Percentiles rank a stretch among this genome's conserved stretches.
phyloP scores from a whole-genome alignment of 768 basidiomycete species.

The Trametes villosa region DNA sequence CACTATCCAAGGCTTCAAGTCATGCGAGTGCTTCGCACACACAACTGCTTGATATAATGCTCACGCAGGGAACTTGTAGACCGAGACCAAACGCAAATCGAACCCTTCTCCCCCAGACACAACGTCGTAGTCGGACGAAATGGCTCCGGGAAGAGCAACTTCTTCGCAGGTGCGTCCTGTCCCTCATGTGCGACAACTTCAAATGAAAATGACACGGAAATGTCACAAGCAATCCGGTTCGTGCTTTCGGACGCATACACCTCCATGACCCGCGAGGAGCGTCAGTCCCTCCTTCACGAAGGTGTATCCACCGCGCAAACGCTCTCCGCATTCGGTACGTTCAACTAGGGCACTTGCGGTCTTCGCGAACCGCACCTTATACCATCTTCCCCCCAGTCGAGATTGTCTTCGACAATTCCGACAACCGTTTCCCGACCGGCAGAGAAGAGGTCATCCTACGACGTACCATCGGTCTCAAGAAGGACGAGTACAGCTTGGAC shows the following conservation, averaged over 20 bases:
- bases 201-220: neutral
- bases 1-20: conserved; percentile 96
- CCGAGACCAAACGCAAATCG: conserved; percentile 88
- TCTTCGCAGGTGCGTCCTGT: conserved; percentile 80
- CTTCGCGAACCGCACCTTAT: neutral
- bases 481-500: conserved; percentile 97
- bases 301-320: conserved; percentile 88
- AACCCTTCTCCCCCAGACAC: conserved; percentile 91
- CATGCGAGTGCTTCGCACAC: conserved; percentile 58
- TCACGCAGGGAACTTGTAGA: conserved; percentile 46
- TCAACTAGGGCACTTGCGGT: neutral
- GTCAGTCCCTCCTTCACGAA: conserved; percentile 92
- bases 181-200: no score
- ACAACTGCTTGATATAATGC: neutral
- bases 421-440: conserved; percentile 92
- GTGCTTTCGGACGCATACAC: conserved; percentile 98
- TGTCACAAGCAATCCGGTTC: conserved; percentile 69
- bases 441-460: conserved; percentile 86
- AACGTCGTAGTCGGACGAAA: conserved; percentile 98
- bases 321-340: conserved; percentile 85
- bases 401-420: conserved; percentile 94
- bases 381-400: conserved; percentile 56
- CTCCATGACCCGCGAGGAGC: conserved; percentile 91
- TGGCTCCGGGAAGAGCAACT: conserved; percentile 98
- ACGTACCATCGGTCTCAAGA: conserved; percentile 95